phyloP scores from a whole-genome alignment of 176 grass and related monocot species.

The Hordeum marinum region DNA sequence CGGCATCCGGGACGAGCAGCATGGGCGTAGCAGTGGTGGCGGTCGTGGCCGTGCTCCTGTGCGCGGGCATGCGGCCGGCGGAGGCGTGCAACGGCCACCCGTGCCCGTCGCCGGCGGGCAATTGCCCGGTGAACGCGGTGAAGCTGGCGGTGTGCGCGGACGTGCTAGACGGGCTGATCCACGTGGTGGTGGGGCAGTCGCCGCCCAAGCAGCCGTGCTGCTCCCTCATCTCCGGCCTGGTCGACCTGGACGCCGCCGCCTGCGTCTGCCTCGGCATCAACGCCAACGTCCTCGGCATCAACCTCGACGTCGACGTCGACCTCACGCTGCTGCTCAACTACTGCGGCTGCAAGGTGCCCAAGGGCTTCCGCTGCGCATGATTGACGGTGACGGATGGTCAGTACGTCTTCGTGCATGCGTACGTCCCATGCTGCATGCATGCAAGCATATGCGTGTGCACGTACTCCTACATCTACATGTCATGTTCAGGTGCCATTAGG shows the following conservation, averaged over 20 bases:
- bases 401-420: background rate
- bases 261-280: slow-evolving; percentile 70
- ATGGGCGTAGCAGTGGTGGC: too few species aligned
- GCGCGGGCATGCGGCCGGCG: background rate
- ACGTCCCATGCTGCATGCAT: too few species aligned
- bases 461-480: too few species aligned
- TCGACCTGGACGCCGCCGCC: slow-evolving; percentile 54
- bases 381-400: too few species aligned
- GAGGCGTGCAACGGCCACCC: background rate
- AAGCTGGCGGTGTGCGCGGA: slow-evolving; percentile 62
- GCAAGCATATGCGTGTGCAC: too few species aligned
- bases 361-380: slow-evolving; percentile 47
- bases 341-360: slow-evolving; percentile 50
- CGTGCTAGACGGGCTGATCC: slow-evolving; percentile 53
- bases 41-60: background rate
- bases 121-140: slow-evolving; percentile 60
- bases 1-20: background rate
- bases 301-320: slow-evolving; percentile 46
- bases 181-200: slow-evolving; percentile 20
- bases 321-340: slow-evolving; percentile 67
- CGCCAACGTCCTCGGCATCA: slow-evolving; percentile 63
- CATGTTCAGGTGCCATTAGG: too few species aligned
- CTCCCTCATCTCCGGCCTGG: slow-evolving; percentile 43
- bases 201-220: slow-evolving; percentile 60
- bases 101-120: slow-evolving; percentile 20